Base-by-base conservation (phyloP, 1,139 yeast genomes). In the Saccharomyces uvarum region DNA sequence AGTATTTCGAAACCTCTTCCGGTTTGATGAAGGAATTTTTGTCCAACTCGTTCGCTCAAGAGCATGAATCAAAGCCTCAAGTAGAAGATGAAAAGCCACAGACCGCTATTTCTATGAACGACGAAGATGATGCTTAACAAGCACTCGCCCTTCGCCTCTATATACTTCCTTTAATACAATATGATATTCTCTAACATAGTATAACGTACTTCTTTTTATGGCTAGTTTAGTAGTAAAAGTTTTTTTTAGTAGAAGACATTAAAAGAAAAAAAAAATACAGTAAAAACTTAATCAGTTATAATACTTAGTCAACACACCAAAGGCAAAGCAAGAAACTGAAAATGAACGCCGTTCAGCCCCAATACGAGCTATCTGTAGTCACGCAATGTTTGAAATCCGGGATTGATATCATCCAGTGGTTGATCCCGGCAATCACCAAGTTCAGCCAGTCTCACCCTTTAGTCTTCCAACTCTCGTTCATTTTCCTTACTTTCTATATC, bases 1-100 rank as follows among this genome's bases (percentile, higher is more conserved):
- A 89, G 29, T 88, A 83, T 75, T 93, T 86, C 74, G 86, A 86
- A 73, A 80, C 83, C 61, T 90, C 96, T 19, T 70, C 82, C 49
- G 90, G 85, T 70, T 73, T 84, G 58, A 78, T 88, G 66, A 84
- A 81, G 50, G 81, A 80, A 50, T 80, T 87, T 67, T 78, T 85
- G 13, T n/a, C 47, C 54, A 48, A 41, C 51, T 16, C 44, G 46
- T 16, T 47, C 56, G 29, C n/a, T 51, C 29, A 27, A 48, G 50
- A 50, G 7, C 14, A 48, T 9, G 32, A 7, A 32, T 24, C 16
- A 13, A 50, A 42, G n/a, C 24, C 48, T 24, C 27, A 44, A 28
- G 31, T 29, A 6, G 48, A 42, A n/a, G 48, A 42, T 27, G 44
- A 29, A 21, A 48, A 38, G 24, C 44, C 44, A 38, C 44, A 50